Percentiles rank a stretch among this genome's conserved stretches.
Evolutionary conservation across 208 protist genomes (phyloP).

Genomic region (Leishmania aethiopica): DNA sequence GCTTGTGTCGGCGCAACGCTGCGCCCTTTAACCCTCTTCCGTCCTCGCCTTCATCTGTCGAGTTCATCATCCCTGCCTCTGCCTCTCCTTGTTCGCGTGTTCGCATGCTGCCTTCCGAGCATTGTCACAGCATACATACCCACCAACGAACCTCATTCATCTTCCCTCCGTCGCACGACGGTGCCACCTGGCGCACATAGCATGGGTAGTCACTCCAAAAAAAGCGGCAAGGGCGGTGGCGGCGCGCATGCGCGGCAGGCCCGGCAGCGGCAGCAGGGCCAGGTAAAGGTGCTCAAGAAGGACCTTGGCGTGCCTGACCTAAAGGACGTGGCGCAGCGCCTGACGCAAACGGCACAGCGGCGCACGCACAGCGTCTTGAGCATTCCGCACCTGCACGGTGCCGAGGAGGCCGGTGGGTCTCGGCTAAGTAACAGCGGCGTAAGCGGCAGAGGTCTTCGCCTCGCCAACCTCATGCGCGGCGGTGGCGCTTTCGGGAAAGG

Average conservation of each 20-base stretch:
- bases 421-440: slow-evolving; percentile 1
- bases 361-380: slow-evolving; percentile 79
- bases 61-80: background rate
- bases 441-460: slow-evolving; percentile 2
- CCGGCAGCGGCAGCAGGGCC: slow-evolving; percentile 29
- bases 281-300: slow-evolving; percentile 67
- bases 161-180: background rate
- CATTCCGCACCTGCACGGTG: slow-evolving; percentile 36
- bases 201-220: slow-evolving; percentile 92
- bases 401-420: slow-evolving; percentile 2
- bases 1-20: background rate
- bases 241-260: slow-evolving; percentile 39
- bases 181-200: background rate
- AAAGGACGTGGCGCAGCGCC: slow-evolving; percentile 61
- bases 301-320: slow-evolving; percentile 85
- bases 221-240: slow-evolving; percentile 78
- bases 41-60: background rate
- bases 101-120: background rate
- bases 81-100: background rate
- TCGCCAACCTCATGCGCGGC: slow-evolving; percentile 20
- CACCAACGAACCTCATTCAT: background rate
- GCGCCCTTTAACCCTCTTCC: background rate
- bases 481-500: slow-evolving; percentile 11
- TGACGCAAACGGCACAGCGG: slow-evolving; percentile 61
- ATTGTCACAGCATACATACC: background rate